Evolutionary conservation across 495 filamentous ascomycete genomes (phyloP).

Genomic region (Neurospora sp.): DNA sequence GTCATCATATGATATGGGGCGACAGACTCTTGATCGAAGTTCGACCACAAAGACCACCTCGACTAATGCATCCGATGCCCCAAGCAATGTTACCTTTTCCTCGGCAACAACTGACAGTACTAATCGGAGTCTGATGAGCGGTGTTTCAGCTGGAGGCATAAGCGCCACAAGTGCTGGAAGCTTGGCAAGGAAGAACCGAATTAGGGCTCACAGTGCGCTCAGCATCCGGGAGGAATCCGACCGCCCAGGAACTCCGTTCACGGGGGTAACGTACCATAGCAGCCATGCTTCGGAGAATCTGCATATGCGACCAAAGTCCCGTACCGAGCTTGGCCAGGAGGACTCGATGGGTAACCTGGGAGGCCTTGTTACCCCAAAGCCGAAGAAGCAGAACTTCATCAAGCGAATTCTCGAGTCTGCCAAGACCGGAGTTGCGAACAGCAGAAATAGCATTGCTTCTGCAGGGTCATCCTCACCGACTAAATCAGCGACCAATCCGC

Average conservation of each 20-base stretch:
- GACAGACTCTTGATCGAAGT: conserved; percentile 58
- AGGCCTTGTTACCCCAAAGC: conserved; percentile 75
- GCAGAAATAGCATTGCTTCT: conserved; percentile 71
- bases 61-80: conserved; percentile 60
- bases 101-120: conserved; percentile 69
- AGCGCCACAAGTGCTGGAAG: conserved; percentile 94
- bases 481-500: not conserved
- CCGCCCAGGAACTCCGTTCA: conserved; percentile 63
- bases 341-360: conserved; percentile 44
- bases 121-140: conserved; percentile 84
- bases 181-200: conserved; percentile 60
- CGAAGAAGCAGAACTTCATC: conserved; percentile 89
- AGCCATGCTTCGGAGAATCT: conserved; percentile 60
- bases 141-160: conserved; percentile 76
- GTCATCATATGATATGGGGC: conserved; percentile 75
- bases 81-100: conserved; percentile 61
- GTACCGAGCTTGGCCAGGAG: conserved; percentile 31
- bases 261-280: conserved; percentile 72
- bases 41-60: conserved; percentile 81
- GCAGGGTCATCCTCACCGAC: conserved; percentile 32
- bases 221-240: conserved; percentile 41
- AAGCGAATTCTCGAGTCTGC: conserved; percentile 93
- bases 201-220: conserved; percentile 41
- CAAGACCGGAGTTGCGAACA: conserved; percentile 85
- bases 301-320: conserved; percentile 35